Conservation (phyloP, 148 eudicot species). For the Diospyros kaki region DNA sequence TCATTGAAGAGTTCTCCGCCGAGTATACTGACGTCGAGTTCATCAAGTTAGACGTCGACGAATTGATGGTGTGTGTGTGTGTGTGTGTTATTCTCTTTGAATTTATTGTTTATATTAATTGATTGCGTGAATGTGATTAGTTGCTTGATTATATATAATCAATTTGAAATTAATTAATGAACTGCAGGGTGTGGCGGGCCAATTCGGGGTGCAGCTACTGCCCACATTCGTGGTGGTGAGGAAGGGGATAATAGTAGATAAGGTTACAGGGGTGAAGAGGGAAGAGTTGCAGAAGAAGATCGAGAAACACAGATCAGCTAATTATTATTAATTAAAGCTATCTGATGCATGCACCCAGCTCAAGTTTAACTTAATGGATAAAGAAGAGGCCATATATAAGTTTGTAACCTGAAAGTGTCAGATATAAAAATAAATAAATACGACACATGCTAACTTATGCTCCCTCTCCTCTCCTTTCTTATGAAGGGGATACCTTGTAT, state of each 20-base stretch:
- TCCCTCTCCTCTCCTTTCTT: too few relatives aligned
- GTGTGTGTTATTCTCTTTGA: background rate
- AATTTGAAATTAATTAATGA: conserved; percentile 38
- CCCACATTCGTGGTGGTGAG: conserved; percentile 64
- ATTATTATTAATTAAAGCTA: too few relatives aligned
- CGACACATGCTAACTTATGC: too few relatives aligned
- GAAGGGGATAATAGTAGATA: conserved; percentile 45
- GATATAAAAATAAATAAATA: too few relatives aligned
- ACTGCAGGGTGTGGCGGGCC: conserved; percentile 40
- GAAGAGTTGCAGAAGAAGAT: conserved; percentile 52
- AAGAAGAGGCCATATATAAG: too few relatives aligned
- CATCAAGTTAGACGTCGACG: conserved; percentile 20
- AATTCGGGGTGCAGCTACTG: conserved; percentile 35
- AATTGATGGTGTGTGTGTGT: conserved; percentile 1
- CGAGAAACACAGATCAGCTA: conserved; percentile 29
- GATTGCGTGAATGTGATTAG: background rate
- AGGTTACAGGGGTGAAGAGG: conserved; percentile 58
- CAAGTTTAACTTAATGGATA: too few relatives aligned
- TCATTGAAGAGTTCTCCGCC: conserved; percentile 16
- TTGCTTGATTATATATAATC: background rate
- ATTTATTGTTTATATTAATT: background rate
- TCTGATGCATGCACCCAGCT: too few relatives aligned
- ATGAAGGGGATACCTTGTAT: too few relatives aligned
- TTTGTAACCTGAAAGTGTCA: too few relatives aligned
- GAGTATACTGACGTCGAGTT: background rate